Percentiles rank a stretch among this genome's conserved stretches.
Conservation (phyloP, 257 asterid genomes). For the Solanum gracilifrons region DNA sequence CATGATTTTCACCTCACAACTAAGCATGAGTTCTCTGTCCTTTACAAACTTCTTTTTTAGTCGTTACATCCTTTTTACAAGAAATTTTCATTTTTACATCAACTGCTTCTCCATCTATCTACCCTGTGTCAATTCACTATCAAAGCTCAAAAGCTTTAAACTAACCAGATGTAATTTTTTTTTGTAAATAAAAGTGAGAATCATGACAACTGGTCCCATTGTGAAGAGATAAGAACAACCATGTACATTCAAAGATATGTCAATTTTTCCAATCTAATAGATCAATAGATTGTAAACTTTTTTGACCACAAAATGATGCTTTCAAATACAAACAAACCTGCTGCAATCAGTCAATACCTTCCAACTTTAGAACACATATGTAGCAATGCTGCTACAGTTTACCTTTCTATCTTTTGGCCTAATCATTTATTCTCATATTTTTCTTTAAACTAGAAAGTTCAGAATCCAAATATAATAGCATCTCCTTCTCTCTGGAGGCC, state of each 20-base stretch:
- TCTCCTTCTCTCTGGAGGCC: neutral
- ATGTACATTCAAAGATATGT: conserved; percentile 5
- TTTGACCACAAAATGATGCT: conserved; percentile 31
- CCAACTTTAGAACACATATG: conserved; percentile 6
- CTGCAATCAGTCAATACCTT: neutral
- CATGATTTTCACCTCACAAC: neutral
- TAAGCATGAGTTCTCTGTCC: neutral
- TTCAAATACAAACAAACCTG: conserved; percentile 18
- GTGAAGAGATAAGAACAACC: conserved; percentile 16
- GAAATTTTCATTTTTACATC: neutral
- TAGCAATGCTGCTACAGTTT: neutral
- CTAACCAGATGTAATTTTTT: no score
- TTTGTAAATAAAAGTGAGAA: neutral
- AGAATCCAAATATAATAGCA: neutral
- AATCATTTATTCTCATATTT: neutral
- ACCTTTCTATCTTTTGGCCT: neutral
- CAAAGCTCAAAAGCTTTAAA: neutral
- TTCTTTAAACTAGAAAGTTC: conserved; percentile 15
- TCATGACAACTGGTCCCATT: neutral
- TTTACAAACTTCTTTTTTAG: neutral
- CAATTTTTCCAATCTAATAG: conserved; percentile 11
- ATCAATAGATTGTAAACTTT: neutral
- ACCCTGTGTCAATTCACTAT: neutral
- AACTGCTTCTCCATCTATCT: neutral
- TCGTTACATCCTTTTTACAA: neutral